Base-by-base conservation (phyloP, 2,329 filamentous ascomycete genomes). In the Calonectria multiphialidica region DNA sequence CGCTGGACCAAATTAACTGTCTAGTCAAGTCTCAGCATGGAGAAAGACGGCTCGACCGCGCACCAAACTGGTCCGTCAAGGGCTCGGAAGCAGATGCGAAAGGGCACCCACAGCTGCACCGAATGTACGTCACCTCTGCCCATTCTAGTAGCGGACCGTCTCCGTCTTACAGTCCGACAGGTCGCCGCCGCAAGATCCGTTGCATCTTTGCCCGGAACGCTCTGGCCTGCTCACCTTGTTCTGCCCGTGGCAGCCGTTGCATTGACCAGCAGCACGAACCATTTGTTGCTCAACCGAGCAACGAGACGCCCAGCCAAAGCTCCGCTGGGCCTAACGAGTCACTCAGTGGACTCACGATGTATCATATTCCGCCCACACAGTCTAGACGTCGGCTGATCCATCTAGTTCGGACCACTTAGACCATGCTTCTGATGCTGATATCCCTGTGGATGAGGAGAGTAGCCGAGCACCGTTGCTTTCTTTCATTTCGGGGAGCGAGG, bases 161-260 rank as follows among this genome's bases (percentile, higher is more conserved):
- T 7, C 18, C n/a, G 33, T 65, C 45, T 53, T 13, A 44, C 49
- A 45, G 49, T 18, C 40, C 5, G 3, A 25, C 28, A 88, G 86
- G 86, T 69, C 84, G 86, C 57, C 83, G 86, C 18, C 83, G 86
- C 50, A 88, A 88, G 77, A 86, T 86, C 35, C 82, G 86, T 55
- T 88, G 86, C 75, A 83, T 83, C 50, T 87, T 81, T 68, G 73
- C 81, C 28, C 71, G 82, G 10, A 84, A 84, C 49, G 83, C 83
- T 65, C 78, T 82, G 28, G 79, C 84, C n/a, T 88, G 86, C 74
- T 82, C 82, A 8, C 81, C 84, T 71, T 88, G 86, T 77, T 42
- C 47, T 15, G 15, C 28, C 15, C 70, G 70, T 2, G 57, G 61
- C 2, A 49, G 28, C 7, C 28, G 18, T 40, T 72, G 70, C 21